Evolutionary conservation across 2,329 filamentous ascomycete species (phyloP).

Genomic region (Tolypocladium capitatum): DNA sequence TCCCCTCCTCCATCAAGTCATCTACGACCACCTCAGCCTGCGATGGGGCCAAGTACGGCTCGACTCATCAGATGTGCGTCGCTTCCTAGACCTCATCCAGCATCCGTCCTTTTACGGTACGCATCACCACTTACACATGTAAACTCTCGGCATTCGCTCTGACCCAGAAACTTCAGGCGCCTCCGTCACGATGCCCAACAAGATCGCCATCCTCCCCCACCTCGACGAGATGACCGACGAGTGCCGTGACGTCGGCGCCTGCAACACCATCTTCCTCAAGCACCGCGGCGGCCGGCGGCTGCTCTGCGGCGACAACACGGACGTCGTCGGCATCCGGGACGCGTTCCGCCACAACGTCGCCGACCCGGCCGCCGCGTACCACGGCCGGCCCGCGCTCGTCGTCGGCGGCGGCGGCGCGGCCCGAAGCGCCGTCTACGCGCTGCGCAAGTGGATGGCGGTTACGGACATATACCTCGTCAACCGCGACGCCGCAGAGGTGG

Average conservation of each 20-base stretch:
- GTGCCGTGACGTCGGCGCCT: conserved; percentile 59
- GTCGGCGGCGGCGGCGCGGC: conserved; percentile 69
- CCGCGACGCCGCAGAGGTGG: conserved; percentile 54
- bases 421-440: conserved; percentile 63
- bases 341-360: conserved; percentile 47
- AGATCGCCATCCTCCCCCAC: conserved; percentile 60
- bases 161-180: conserved; percentile 31
- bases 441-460: conserved; percentile 56
- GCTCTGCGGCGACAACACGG: conserved; percentile 67
- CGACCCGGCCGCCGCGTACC: conserved; percentile 31
- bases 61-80: conserved; percentile 35
- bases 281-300: conserved; percentile 32
- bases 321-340: conserved; percentile 66
- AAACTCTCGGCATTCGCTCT: not conserved
- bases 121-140: conserved; percentile 5
- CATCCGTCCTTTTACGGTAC: conserved; percentile 49
- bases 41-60: conserved; percentile 39
- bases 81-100: conserved; percentile 37
- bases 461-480: conserved; percentile 66
- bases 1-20: conserved; percentile 37
- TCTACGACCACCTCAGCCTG: conserved; percentile 37
- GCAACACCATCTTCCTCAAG: conserved; percentile 64
- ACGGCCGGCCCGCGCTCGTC: conserved; percentile 53
- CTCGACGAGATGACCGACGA: conserved; percentile 63
- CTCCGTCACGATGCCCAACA: conserved; percentile 74